Base-by-base conservation (phyloP, 2,329 filamentous ascomycete genomes). In the Trichoderma brevicompactum region DNA sequence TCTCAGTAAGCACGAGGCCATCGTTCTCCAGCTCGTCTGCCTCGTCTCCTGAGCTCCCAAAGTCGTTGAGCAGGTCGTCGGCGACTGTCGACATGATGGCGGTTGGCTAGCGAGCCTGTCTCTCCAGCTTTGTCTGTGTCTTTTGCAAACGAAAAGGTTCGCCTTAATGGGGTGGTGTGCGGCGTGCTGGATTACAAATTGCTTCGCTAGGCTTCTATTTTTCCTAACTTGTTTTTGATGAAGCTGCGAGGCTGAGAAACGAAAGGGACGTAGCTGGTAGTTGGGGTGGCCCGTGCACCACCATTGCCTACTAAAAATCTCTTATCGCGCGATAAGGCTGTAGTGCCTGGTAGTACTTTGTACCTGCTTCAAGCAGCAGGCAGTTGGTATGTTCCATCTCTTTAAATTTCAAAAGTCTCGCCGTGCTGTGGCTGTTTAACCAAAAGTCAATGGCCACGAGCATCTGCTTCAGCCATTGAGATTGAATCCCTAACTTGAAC, bases 51-150 rank as follows among this genome's bases (percentile, higher is more conserved):
- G 89, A 92, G 74, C 74, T 77, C 8, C 75, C 78, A 65, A 79
- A 79, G 64, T 96, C 92, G 74, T 95, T 92, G 71, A 98, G 84
- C 10, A 99, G 86, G 76, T 98, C 94, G 74, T 98, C 94, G 68
- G 92, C 94, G 69, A 96, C 85, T 50, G 92, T 96, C 76, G 94
- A 92, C 93, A 97, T 96, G 60, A 68, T 77, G 73, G 65, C 65
- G 69, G 65, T 50, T 66, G 66, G 59, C 17, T 53, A 23, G 32
- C n/a, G 17, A 46, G 12, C 41, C 59, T 46, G 6, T 38, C 28
- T 36, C 28, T n/a, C 17, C 10, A 13, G 7, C 46, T 17, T 43
- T 23, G n/a, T 28, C 19, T 44, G 15, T 36, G 9, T 65, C 32
- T 28, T 36, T n/a, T 2, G 1, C 4, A 46, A 15, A 17, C 15